Base-by-base conservation (phyloP, 2,329 filamentous ascomycete genomes). In the Cladosporium sp. region DNA sequence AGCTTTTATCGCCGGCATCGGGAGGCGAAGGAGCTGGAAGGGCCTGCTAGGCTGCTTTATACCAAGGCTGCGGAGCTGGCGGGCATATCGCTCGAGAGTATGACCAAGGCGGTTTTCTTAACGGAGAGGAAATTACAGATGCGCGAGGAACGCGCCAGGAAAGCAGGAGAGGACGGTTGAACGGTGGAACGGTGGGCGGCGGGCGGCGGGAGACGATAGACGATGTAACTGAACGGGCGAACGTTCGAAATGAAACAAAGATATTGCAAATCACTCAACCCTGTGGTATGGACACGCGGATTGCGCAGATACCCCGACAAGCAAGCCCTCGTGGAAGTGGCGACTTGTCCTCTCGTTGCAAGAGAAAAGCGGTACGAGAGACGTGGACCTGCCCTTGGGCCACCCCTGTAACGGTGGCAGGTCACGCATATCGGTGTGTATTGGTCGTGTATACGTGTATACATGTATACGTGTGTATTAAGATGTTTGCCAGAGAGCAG, bases 1-100 rank as follows among this genome's bases (percentile, higher is more conserved):
- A 80, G 79, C 59, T 74, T 73, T 46, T 88, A 88, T 70, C 76
- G 74, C 44, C 76, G 79, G 8, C 86, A 84, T 73, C 80, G 80
- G 61, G 77, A 75, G 35, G 79, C 79, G 65, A 76, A 80, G 2
- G 82, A 85, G 31, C 73, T 88, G 31, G 66, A 70, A 50, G 72
- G 70, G 53, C 76, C 80, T 18, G 76, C 80, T 21, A 81, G 75
- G 62, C 65, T 72, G 0, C 85, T 89, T 65, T 85, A 85, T 69
- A 78, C 84, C 66, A 76, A 80, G 57, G 83, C 80, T 12, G 84
- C 85, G 11, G 78, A 78, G 66, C 72, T 84, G 18, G 80, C 80
- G 7, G 86, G 83, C 7, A 70, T 86, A 37, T 81, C 81, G 12
- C 67, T 87, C 55, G 75, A 81, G 29, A 82, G 80, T 40, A 75